Conservation (phyloP, 805 yeast species). For the Danielia reshetovae region DNA sequence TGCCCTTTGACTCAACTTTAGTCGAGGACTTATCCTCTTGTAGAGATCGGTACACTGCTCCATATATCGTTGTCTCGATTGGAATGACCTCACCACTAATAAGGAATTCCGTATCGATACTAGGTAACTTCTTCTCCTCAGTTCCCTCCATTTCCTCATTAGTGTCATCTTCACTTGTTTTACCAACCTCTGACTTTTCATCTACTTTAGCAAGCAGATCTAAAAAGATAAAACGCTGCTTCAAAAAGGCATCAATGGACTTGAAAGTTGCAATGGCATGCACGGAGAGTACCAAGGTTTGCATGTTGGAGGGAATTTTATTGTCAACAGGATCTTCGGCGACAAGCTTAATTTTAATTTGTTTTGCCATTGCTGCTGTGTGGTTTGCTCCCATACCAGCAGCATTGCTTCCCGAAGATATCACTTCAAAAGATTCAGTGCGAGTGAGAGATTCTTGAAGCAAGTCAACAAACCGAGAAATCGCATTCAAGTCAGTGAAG, state of each 20-base stretch:
- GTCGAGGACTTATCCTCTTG: conserved; percentile 34
- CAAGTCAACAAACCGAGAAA: conserved; percentile 5
- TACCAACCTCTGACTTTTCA: too few relatives aligned
- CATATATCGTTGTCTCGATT: conserved; percentile 67
- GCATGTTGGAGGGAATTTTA: conserved; percentile 20
- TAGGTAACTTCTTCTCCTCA: conserved; percentile 2
- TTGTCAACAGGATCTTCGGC: conserved; percentile 13
- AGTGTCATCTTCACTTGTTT: neutral
- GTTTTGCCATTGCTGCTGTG: conserved; percentile 66
- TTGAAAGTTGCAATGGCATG: conserved; percentile 61
- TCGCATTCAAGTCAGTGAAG: conserved; percentile 10
- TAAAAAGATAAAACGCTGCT: conserved; percentile 35
- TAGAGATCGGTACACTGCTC: conserved; percentile 58
- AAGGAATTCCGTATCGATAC: conserved; percentile 46
- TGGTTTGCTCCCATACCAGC: conserved; percentile 24
- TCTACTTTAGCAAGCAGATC: conserved; percentile 3
- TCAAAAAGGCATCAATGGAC: conserved; percentile 46
- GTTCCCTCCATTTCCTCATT: conserved; percentile 1
- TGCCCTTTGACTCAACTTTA: conserved; percentile 39
- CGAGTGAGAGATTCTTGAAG: conserved; percentile 73
- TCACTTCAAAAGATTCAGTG: conserved; percentile 67
- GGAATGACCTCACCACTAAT: conserved; percentile 58
- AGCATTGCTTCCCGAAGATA: conserved; percentile 39
- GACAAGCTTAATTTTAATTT: conserved; percentile 54
- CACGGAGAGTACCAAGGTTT: conserved; percentile 42